These are phyloP conservation scores for Diaporthe batatas DNA, from an alignment of 2,329 filamentous ascomycete genomes.

Conservation along the genomic window DNA sequence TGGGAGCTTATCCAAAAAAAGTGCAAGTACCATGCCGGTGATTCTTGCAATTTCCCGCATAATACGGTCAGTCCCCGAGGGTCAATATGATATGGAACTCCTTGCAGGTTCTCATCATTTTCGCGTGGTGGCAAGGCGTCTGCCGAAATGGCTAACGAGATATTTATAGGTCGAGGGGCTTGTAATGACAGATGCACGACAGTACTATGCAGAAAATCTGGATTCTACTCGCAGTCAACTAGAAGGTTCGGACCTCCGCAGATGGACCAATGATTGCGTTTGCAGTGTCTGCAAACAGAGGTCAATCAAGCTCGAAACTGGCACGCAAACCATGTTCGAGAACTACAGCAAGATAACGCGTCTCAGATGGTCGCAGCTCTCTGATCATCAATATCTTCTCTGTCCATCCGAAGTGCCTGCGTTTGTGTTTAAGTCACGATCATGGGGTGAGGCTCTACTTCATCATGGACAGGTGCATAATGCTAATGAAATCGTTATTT, in stretches of 20 bases:
- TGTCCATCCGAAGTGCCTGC: constrained; percentile 38
- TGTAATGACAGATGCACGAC: constrained; percentile 42
- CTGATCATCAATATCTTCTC: constrained; percentile 42
- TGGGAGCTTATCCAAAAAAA: constrained; percentile 42
- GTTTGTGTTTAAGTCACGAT: constrained; percentile 45
- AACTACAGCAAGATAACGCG: not conserved
- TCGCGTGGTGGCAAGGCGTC: too few species aligned
- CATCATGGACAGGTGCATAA: not conserved
- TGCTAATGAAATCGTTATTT: not conserved
- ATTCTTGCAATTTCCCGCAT: constrained; percentile 39
- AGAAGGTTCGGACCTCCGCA: not conserved
- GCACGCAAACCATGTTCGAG: not conserved
- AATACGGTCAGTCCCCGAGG: constrained; percentile 44
- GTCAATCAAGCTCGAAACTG: not conserved
- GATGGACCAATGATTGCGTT: constrained; percentile 23
- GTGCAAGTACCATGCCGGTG: constrained; percentile 42
- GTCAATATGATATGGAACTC: not conserved
- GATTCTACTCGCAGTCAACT: not conserved
- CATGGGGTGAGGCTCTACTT: constrained; percentile 43
- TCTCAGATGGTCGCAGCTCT: not conserved
- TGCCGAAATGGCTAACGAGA: too few species aligned
- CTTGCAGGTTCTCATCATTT: too few species aligned
- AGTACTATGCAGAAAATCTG: not conserved
- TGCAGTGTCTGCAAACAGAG: constrained; percentile 13
- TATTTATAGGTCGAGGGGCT: constrained; percentile 38